Conservation (phyloP, 2,329 filamentous ascomycete species). For the Penicillium sp. region DNA sequence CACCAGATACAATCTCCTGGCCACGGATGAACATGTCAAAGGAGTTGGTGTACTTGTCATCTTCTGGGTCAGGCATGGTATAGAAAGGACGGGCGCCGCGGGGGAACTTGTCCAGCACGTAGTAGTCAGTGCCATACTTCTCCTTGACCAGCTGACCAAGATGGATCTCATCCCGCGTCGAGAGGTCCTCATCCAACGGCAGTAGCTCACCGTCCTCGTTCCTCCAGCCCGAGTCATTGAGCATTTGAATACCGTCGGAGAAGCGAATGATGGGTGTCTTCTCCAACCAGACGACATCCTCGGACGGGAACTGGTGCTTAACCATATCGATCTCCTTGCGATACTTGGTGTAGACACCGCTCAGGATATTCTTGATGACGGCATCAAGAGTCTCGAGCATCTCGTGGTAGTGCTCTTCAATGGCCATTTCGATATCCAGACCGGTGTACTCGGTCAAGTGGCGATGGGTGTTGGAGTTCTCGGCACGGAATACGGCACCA, state of each 20-base stretch:
- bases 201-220: slow-evolving; percentile 73
- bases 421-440: slow-evolving; percentile 87
- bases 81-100: slow-evolving; percentile 83
- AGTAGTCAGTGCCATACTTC: slow-evolving; percentile 86
- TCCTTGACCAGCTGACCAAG: slow-evolving; percentile 81
- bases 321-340: slow-evolving; percentile 73
- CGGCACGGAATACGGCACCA: slow-evolving; percentile 85
- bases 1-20: slow-evolving; percentile 88
- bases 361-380: slow-evolving; percentile 77
- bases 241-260: slow-evolving; percentile 72
- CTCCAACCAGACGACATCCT: slow-evolving; percentile 83
- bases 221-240: slow-evolving; percentile 73
- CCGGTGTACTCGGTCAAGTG: slow-evolving; percentile 95
- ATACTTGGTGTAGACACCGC: slow-evolving; percentile 66
- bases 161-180: slow-evolving; percentile 81
- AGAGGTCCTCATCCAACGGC: slow-evolving; percentile 74
- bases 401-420: slow-evolving; percentile 86
- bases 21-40: slow-evolving; percentile 94
- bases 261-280: slow-evolving; percentile 81
- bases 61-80: slow-evolving; percentile 75
- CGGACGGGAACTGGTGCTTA: slow-evolving; percentile 80
- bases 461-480: slow-evolving; percentile 93
- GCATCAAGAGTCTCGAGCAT: slow-evolving; percentile 75
- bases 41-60: slow-evolving; percentile 76
- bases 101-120: slow-evolving; percentile 92